phyloP scores from a whole-genome alignment of 768 basidiomycete genomes.

The Mycena epipterygia region DNA sequence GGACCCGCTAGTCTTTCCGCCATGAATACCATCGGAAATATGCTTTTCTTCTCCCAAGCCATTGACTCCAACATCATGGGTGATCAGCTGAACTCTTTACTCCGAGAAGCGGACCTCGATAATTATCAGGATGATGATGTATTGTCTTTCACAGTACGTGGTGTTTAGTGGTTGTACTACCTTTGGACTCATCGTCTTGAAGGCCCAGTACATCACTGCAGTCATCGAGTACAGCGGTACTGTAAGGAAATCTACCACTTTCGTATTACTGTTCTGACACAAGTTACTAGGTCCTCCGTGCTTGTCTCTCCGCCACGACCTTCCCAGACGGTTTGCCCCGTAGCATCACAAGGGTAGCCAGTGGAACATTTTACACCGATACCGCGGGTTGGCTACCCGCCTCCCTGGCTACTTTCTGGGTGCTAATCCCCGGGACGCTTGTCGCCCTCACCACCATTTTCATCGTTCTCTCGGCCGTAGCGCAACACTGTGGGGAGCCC shows the following conservation, averaged over 20 bases:
- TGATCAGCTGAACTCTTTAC: background rate
- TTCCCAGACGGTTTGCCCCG: background rate
- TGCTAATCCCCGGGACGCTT: background rate
- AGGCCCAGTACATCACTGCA: background rate
- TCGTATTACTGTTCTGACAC: background rate
- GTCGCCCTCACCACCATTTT: background rate
- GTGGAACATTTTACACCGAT: background rate
- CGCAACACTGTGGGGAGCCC: background rate
- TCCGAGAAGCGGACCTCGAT: background rate
- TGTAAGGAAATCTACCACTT: background rate
- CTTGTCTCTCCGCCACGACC: background rate
- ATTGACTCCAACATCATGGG: background rate
- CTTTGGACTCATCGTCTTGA: background rate
- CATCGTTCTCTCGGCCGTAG: background rate
- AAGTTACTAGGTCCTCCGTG: background rate
- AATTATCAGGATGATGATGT: no score
- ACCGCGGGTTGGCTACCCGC: background rate
- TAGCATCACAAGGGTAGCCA: background rate
- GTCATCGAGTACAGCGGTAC: background rate
- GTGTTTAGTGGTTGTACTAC: no score
- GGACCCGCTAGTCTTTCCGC: background rate
- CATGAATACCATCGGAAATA: background rate
- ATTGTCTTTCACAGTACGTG: no score
- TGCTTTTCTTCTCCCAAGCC: slow-evolving; percentile 1
- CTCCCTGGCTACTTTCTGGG: background rate